A percentile compares a stretch with the other conserved stretches of the same genome.
phyloP scores from a whole-genome alignment of 2,329 filamentous ascomycete species.

The Fusarium buharicum region DNA sequence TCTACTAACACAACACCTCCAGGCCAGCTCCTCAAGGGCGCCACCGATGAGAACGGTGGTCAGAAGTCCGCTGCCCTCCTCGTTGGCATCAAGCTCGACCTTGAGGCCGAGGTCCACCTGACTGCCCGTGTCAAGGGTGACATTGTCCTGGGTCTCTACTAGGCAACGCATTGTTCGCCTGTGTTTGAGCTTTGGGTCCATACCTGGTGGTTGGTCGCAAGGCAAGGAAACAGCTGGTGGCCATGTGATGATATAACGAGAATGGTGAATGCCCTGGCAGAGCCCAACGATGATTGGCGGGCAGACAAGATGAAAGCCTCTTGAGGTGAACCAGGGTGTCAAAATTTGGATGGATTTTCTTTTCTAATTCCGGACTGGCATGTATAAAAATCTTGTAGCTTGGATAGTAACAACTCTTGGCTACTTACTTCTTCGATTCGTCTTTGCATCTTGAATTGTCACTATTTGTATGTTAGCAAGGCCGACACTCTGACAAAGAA shows the following conservation, averaged over 20 bases:
- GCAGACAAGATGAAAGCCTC: conserved; percentile 21
- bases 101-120: conserved; percentile 71
- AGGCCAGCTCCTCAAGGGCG: conserved; percentile 67
- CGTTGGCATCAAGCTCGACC: conserved; percentile 71
- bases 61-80: conserved; percentile 67
- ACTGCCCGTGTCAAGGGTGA: conserved; percentile 70
- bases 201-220: conserved; percentile 33
- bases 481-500: too few relatives aligned
- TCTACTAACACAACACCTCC: conserved; percentile 12
- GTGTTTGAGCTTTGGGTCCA: background rate
- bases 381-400: conserved; percentile 34
- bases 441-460: background rate
- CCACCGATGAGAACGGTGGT: conserved; percentile 66
- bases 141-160: conserved; percentile 60
- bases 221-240: conserved; percentile 17
- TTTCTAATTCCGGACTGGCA: conserved; percentile 27
- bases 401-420: conserved; percentile 28
- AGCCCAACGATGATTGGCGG: conserved; percentile 31
- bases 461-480: too few relatives aligned
- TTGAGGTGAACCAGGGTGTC: conserved; percentile 19
- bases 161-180: conserved; percentile 11
- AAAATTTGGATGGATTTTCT: conserved; percentile 24
- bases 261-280: conserved; percentile 31
- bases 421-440: conserved; percentile 21
- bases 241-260: conserved; percentile 38